Percentiles rank a stretch among this genome's conserved stretches.
Evolutionary conservation across 768 basidiomycete genomes (phyloP).

Genomic region (Mycena maculata): DNA sequence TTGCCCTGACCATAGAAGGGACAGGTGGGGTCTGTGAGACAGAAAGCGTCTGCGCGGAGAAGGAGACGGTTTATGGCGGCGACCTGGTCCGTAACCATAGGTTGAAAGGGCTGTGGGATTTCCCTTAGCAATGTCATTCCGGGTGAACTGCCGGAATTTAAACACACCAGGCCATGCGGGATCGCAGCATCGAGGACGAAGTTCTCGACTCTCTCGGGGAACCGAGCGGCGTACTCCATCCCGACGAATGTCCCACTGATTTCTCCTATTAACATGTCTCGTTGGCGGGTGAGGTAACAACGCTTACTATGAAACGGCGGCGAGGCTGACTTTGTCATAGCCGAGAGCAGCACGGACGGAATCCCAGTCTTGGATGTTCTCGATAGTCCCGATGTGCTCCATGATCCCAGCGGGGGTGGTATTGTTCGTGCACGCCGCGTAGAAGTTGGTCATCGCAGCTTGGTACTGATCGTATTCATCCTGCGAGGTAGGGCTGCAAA

Average conservation of each 20-base stretch:
- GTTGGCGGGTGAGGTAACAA: neutral
- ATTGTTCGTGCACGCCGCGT: neutral
- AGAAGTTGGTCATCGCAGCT: constrained; percentile 22
- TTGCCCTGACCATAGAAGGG: constrained; percentile 35
- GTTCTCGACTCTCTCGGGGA: constrained; percentile 23
- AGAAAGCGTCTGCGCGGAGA: constrained; percentile 33
- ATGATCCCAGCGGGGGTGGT: constrained; percentile 30
- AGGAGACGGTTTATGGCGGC: constrained; percentile 32
- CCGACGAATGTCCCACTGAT: constrained; percentile 18
- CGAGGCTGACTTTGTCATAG: constrained; percentile 25
- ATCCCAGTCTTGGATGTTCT: constrained; percentile 32
- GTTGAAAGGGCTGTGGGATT: neutral
- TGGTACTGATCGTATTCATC: constrained; percentile 29
- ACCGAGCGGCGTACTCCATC: constrained; percentile 24
- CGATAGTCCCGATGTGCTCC: constrained; percentile 13
- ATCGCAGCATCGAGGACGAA: constrained; percentile 30
- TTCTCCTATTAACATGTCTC: neutral
- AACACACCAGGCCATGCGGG: constrained; percentile 18
- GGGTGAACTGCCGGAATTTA: no score
- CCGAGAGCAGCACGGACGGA: constrained; percentile 27
- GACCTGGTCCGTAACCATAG: constrained; percentile 23
- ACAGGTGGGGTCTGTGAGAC: constrained; percentile 30
- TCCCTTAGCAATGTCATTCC: neutral
- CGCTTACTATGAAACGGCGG: constrained; percentile 31
- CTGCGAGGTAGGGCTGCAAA: constrained; percentile 11